These are phyloP conservation scores for Alternaria ethzedia DNA, from an alignment of 2,329 filamentous ascomycete genomes.

Conservation along the genomic window DNA sequence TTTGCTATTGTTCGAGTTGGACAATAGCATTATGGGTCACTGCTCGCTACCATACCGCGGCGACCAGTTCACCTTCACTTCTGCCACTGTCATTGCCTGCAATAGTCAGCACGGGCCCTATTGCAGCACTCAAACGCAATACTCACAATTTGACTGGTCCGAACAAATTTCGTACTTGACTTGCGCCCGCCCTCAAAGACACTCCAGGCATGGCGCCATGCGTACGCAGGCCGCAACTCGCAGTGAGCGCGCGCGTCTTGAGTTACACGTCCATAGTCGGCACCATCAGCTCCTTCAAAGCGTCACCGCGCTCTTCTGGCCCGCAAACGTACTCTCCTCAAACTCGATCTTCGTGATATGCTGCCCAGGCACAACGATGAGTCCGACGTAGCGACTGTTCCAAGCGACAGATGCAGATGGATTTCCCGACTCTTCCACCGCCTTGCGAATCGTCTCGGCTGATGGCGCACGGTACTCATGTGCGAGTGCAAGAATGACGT, in stretches of 20 bases:
- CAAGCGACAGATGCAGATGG: conserved; percentile 68
- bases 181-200: neutral
- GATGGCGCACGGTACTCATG: conserved; percentile 85
- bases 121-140: neutral
- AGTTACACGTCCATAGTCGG: neutral
- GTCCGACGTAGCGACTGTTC: conserved; percentile 83
- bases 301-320: conserved; percentile 30
- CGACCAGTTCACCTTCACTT: neutral
- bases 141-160: neutral
- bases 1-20: neutral
- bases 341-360: conserved; percentile 88
- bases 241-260: neutral
- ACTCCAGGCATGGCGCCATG: neutral
- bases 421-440: conserved; percentile 42
- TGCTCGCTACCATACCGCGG: conserved; percentile 1
- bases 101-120: neutral
- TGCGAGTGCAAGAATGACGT: conserved; percentile 83
- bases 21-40: neutral
- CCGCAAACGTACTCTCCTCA: conserved; percentile 63
- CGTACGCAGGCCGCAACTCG: neutral
- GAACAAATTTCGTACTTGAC: neutral
- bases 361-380: conserved; percentile 87
- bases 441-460: conserved; percentile 50
- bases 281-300: conserved; percentile 27
- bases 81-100: neutral